phyloP scores from a whole-genome alignment of 176 grass and related monocot genomes.

The Poa pratensis region DNA sequence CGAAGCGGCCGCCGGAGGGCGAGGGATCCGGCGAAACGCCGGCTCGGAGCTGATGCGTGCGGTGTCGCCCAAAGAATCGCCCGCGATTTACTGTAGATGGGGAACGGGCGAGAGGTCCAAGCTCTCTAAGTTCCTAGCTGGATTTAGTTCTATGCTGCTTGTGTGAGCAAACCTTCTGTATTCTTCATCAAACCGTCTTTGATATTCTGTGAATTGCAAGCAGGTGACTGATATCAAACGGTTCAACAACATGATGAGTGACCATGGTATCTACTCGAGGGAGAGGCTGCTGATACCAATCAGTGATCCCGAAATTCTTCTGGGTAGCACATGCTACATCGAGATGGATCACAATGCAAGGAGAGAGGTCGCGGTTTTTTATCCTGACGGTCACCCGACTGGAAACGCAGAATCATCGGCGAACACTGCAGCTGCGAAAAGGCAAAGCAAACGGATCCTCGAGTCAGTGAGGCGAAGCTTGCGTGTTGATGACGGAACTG shows the following conservation, averaged over 20 bases:
- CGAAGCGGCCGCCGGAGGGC: too few species aligned
- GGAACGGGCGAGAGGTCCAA: too few species aligned
- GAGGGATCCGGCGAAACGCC: too few species aligned
- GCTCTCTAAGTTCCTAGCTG: too few species aligned
- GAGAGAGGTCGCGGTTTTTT: conserved; percentile 88
- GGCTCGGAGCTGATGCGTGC: too few species aligned
- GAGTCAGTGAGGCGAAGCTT: conserved; percentile 77
- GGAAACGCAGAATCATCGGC: conserved; percentile 29
- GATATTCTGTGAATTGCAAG: not conserved
- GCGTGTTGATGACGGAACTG: conserved; percentile 84
- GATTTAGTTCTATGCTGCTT: too few species aligned
- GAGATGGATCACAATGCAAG: conserved; percentile 79
- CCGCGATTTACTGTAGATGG: too few species aligned
- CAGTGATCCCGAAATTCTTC: conserved; percentile 58
- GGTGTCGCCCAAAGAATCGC: too few species aligned
- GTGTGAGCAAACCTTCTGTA: not conserved
- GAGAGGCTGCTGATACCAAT: conserved; percentile 90
- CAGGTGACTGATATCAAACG: conserved; percentile 85
- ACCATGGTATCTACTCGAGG: conserved; percentile 93
- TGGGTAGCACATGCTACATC: conserved; percentile 82
- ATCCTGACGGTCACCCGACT: conserved; percentile 59
- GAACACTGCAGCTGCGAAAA: conserved; percentile 32
- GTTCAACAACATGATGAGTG: conserved; percentile 99
- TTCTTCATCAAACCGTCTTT: not conserved
- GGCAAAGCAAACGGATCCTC: conserved; percentile 60